A percentile compares a stretch with the other conserved stretches of the same genome.
Conservation (phyloP, 176 grass and related monocot species). For the Pontederia crassipes region DNA sequence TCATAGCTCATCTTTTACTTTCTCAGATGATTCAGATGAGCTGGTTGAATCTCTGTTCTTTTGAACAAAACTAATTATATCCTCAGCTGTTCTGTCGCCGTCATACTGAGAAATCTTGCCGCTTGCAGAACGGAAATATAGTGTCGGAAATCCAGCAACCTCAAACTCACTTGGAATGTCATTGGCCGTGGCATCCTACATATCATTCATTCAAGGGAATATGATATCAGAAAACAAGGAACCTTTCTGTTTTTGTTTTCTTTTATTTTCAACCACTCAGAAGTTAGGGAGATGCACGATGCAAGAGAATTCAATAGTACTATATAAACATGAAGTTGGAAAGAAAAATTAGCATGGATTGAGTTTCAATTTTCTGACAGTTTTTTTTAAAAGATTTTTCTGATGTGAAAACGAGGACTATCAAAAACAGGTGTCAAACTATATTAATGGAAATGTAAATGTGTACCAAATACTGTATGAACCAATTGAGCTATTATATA, state of each 20-base stretch:
- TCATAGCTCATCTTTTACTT: slow-evolving; percentile 72
- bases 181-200: slow-evolving; percentile 62
- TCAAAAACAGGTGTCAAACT: too few species aligned
- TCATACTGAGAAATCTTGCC: slow-evolving; percentile 41
- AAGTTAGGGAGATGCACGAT: slow-evolving; percentile 1
- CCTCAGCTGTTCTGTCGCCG: slow-evolving; percentile 31
- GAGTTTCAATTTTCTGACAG: too few species aligned
- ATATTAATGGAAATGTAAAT: not conserved
- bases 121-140: slow-evolving; percentile 55
- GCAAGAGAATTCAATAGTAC: not conserved
- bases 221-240: not conserved
- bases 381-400: too few species aligned
- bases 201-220: not conserved
- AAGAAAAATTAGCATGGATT: not conserved
- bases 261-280: too few species aligned
- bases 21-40: slow-evolving; percentile 6
- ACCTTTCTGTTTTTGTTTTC: too few species aligned
- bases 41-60: slow-evolving; percentile 38
- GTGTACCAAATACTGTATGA: too few species aligned
- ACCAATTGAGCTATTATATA: too few species aligned
- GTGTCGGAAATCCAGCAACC: slow-evolving; percentile 44
- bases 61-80: slow-evolving; percentile 55
- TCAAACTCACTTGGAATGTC: slow-evolving; percentile 53
- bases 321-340: not conserved
- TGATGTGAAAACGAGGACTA: not conserved